Evolutionary conservation across 805 yeast species (phyloP), one percentile per base, ranked within the genome.

Genomic region (Vanderwaltozyma tropicalis): DNA sequence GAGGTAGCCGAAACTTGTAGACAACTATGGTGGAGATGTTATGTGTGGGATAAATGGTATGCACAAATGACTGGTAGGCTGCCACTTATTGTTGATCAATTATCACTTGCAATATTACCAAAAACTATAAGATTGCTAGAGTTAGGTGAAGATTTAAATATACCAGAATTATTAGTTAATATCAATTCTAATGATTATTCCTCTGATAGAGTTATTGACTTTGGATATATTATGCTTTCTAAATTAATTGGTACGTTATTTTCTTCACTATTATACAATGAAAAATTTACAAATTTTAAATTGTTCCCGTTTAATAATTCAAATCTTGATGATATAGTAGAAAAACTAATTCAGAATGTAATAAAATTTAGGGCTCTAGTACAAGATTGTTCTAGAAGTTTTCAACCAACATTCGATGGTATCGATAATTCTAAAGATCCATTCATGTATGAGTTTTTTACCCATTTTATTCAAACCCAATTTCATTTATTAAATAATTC

Each of bases 11-110:
- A 52, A 34, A 34, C 40, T 15, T 35, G 49, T 28, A 38, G 57
- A 25, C 25, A 17, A 18, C 14, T 44, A 5, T 52, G 53, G 53
- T 48, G 52, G 50, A 42, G 41, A 28, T 44, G 48, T 19, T 48
- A 42, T 17, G 30, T 41, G 20, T 37, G 43, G 43, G 55, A 50
- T 35, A 45, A 42, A 35, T 34, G 35, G 50, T 34, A 35, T 21
- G 24, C 49, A 7, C 11, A 36, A 3, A 18, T 26, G 5, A 34
- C 43, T 11, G 52, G 52, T 1, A 48, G 43, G 18, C 44, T 43
- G 5, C 32, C 39, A 6, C 12, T 40, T 14, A 28, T 34, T 17
- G 31, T 32, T 15, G 19, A 17, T 7, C 32, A 17, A 11, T 28
- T 30, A 14, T 40, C 47, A 18, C 35, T 44, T 15, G 8, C 14